A percentile compares a stretch with the other conserved stretches of the same genome.
phyloP scores from a whole-genome alignment of 2,329 filamentous ascomycete genomes.

The Aspergillus calidoustus region DNA sequence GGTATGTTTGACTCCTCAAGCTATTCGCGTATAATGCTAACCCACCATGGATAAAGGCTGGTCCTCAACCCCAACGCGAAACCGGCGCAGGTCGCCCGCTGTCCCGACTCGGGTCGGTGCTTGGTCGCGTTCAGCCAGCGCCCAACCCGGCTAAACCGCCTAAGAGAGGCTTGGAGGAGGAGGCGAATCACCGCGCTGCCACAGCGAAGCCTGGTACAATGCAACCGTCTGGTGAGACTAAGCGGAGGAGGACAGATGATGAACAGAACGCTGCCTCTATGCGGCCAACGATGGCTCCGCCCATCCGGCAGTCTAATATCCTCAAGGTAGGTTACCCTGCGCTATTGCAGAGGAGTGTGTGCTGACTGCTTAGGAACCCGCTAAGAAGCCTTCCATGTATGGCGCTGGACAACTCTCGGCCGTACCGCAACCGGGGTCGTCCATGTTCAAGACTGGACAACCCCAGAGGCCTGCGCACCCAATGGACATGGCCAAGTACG shows the following conservation, averaged over 20 bases:
- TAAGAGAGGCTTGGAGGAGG: slow-evolving; percentile 74
- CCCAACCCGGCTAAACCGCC: slow-evolving; percentile 71
- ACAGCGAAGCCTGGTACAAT: slow-evolving; percentile 49
- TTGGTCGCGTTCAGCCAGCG: slow-evolving; percentile 63
- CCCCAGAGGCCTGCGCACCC: slow-evolving; percentile 69
- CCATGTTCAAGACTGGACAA: slow-evolving; percentile 50
- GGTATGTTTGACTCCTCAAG: slow-evolving; percentile 32
- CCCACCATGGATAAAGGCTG: slow-evolving; percentile 29
- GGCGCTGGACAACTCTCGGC: slow-evolving; percentile 41
- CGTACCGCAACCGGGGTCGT: slow-evolving; percentile 36
- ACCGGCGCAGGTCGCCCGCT: slow-evolving; percentile 56
- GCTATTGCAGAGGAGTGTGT: neutral
- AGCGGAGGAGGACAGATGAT: slow-evolving; percentile 78
- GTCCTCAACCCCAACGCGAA: slow-evolving; percentile 49
- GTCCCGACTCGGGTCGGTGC: slow-evolving; percentile 48
- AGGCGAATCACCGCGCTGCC: slow-evolving; percentile 54
- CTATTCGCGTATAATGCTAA: neutral
- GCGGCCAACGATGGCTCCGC: slow-evolving; percentile 76
- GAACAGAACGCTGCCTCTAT: slow-evolving; percentile 66
- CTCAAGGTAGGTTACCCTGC: slow-evolving; percentile 53
- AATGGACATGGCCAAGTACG: slow-evolving; percentile 83
- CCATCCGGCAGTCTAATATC: slow-evolving; percentile 78
- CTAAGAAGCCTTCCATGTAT: slow-evolving; percentile 50
- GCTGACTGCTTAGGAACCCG: slow-evolving; percentile 30
- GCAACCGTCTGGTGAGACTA: slow-evolving; percentile 73